Conservation (phyloP, 1,284 basidiomycete genomes). For the Apiotrichum siamense region DNA sequence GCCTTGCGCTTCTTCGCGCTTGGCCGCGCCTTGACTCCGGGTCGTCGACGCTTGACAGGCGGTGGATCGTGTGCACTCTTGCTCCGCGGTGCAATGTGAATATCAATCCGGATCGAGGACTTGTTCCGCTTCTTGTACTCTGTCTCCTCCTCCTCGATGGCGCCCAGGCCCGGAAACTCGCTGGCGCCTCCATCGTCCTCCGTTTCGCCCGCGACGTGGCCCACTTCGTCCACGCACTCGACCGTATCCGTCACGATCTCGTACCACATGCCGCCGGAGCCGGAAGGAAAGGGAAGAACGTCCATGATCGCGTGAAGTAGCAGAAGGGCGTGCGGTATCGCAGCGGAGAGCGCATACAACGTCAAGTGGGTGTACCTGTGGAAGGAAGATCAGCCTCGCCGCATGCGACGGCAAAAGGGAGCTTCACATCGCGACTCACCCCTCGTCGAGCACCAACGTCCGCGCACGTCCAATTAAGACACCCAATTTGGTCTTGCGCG, state of each 20-base stretch:
- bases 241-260: conserved; percentile 68
- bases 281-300: conserved; percentile 60
- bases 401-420: neutral
- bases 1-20: neutral
- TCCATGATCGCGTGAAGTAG: conserved; percentile 66
- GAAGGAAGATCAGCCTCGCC: conserved; percentile 54
- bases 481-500: conserved; percentile 70
- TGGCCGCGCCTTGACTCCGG: neutral
- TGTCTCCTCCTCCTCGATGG: conserved; percentile 2
- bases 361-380: conserved; percentile 57
- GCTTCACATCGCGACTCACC: conserved; percentile 66
- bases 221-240: conserved; percentile 71
- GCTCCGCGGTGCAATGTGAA: neutral
- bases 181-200: neutral
- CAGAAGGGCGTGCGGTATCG: conserved; percentile 72
- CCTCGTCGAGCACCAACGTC: conserved; percentile 83
- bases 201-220: too few relatives aligned
- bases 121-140: conserved; percentile 1
- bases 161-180: conserved; percentile 9
- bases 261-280: conserved; percentile 57
- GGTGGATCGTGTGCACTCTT: neutral
- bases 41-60: neutral
- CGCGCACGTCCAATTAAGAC: conserved; percentile 58
- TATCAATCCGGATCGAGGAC: conserved; percentile 1
- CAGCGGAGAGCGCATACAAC: conserved; percentile 76